Conservation (phyloP, 345 rosid genomes). For the Physaria fendleri region DNA sequence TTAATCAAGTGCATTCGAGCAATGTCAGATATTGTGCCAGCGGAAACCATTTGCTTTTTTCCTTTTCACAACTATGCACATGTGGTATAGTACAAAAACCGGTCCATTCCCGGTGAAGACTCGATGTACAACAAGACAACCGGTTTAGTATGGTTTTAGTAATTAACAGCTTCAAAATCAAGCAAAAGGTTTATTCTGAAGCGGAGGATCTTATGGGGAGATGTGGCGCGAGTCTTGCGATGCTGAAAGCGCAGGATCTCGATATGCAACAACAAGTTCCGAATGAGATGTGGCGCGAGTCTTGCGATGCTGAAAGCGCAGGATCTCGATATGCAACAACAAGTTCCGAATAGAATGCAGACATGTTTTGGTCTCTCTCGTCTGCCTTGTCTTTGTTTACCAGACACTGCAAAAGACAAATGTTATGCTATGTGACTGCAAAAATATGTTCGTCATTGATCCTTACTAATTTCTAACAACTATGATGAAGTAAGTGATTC, state of each 20-base stretch:
- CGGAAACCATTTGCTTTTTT: background rate
- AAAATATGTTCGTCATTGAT: too few relatives aligned
- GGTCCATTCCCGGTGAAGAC: background rate
- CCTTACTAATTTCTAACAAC: too few relatives aligned
- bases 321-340: conserved; percentile 68
- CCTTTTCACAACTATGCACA: background rate
- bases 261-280: conserved; percentile 51
- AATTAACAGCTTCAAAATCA: conserved; percentile 2
- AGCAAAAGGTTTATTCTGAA: conserved; percentile 21
- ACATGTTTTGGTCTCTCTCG: conserved; percentile 48
- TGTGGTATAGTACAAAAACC: background rate
- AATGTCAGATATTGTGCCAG: too few relatives aligned
- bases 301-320: conserved; percentile 40
- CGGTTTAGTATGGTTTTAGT: conserved; percentile 2
- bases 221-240: conserved; percentile 34
- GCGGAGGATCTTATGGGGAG: conserved; percentile 40
- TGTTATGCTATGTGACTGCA: too few relatives aligned
- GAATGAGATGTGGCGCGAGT: conserved; percentile 37
- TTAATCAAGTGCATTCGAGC: too few relatives aligned
- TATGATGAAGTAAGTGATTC: background rate
- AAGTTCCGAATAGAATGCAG: conserved; percentile 52
- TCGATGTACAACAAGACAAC: conserved; percentile 18
- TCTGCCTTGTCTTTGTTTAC: conserved; percentile 65
- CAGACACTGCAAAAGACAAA: conserved; percentile 72
- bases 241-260: conserved; percentile 61